Conservation (phyloP, 2,329 filamentous ascomycete genomes). For the Colletotrichum chlorophyti region DNA sequence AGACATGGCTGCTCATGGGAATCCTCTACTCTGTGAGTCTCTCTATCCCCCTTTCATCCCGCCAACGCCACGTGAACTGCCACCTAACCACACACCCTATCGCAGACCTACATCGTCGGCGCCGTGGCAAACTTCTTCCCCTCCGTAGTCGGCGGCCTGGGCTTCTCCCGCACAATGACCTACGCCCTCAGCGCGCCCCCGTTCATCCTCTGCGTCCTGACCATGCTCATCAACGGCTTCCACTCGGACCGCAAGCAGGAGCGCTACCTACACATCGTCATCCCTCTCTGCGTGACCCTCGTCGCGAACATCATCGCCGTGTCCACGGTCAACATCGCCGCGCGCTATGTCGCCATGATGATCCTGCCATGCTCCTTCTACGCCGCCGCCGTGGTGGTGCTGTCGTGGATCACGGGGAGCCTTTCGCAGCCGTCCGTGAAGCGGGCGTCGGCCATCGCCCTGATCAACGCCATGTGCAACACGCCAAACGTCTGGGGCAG, state of each 20-base stretch:
- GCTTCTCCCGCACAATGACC: constrained; percentile 32
- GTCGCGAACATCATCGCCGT: constrained; percentile 73
- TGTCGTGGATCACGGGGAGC: constrained; percentile 37
- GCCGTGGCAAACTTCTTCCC: constrained; percentile 37
- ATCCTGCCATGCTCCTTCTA: constrained; percentile 45
- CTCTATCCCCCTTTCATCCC: background rate
- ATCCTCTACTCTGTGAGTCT: constrained; percentile 35
- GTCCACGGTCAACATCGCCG: constrained; percentile 63
- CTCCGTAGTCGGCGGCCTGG: constrained; percentile 32
- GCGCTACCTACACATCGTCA: constrained; percentile 71
- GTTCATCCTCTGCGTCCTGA: constrained; percentile 58
- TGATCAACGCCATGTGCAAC: constrained; percentile 38
- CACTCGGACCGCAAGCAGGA: constrained; percentile 76
- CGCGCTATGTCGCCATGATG: constrained; percentile 64
- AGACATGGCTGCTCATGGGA: constrained; percentile 44
- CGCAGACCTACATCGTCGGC: constrained; percentile 38
- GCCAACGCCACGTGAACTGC: background rate
- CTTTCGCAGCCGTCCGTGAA: constrained; percentile 34
- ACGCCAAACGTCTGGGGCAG: constrained; percentile 38
- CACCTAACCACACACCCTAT: no score
- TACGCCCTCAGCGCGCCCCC: constrained; percentile 33
- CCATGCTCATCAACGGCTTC: constrained; percentile 49
- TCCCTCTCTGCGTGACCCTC: constrained; percentile 68
- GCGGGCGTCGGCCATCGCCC: constrained; percentile 36
- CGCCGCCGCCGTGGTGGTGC: constrained; percentile 33